Percentiles rank a stretch among this genome's conserved stretches.
Conservation (phyloP, 148 eudicot species). For the Silene latifolia region DNA sequence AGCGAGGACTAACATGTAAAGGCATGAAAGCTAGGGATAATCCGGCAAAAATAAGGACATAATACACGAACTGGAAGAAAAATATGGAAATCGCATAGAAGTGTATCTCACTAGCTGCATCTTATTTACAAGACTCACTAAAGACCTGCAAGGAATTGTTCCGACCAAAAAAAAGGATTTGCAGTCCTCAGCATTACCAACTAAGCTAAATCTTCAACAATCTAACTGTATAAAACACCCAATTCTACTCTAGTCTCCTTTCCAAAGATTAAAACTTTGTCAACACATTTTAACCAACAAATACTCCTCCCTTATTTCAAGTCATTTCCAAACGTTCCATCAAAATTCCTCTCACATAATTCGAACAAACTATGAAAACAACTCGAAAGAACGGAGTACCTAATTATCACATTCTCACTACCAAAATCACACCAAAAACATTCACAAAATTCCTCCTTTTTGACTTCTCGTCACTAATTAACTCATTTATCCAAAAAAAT, state of each 20-base stretch:
- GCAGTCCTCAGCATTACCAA: too few species aligned
- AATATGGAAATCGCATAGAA: neutral
- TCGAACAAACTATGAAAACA: too few species aligned
- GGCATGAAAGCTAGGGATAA: neutral
- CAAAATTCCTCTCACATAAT: too few species aligned
- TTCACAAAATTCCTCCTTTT: neutral
- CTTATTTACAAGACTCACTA: too few species aligned
- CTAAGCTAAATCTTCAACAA: too few species aligned
- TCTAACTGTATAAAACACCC: neutral
- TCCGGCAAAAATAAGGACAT: neutral
- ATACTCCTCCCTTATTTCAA: neutral
- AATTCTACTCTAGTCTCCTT: neutral
- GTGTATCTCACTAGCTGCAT: neutral
- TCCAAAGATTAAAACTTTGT: neutral
- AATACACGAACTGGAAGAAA: neutral
- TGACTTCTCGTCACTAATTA: neutral
- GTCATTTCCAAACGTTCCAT: too few species aligned
- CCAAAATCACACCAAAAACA: neutral
- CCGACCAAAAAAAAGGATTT: too few species aligned
- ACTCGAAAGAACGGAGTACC: too few species aligned
- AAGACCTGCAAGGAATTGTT: too few species aligned
- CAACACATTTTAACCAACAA: neutral
- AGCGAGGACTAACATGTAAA: neutral
- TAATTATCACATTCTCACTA: neutral
- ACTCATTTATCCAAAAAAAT: neutral